Conservation (phyloP, 2,329 filamentous ascomycete species). For the Trichoderma arundinaceum region DNA sequence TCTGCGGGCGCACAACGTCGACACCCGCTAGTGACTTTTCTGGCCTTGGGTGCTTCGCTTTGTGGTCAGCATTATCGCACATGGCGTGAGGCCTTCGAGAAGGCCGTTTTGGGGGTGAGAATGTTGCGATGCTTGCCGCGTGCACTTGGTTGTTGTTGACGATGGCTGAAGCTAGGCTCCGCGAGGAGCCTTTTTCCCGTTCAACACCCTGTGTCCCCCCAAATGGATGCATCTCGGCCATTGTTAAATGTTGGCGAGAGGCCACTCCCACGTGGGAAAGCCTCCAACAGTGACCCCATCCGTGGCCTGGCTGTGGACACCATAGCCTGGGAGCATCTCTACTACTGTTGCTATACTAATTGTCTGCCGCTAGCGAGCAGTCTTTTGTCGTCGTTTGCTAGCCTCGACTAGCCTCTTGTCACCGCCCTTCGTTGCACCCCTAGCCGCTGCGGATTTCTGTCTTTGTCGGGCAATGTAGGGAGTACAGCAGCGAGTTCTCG, state of each 20-base stretch:
- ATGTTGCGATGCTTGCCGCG: too few species aligned
- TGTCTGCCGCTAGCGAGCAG: not conserved
- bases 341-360: not conserved
- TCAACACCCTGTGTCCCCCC: conserved; percentile 6
- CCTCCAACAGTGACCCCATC: conserved; percentile 12
- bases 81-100: conserved; percentile 1
- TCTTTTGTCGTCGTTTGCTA: not conserved
- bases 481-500: conserved; percentile 15
- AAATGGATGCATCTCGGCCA: conserved; percentile 2
- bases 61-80: conserved; percentile 15
- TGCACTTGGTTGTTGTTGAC: too few species aligned
- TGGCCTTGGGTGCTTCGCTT: not conserved
- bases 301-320: not conserved
- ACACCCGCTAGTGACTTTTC: not conserved
- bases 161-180: not conserved
- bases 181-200: conserved; percentile 24
- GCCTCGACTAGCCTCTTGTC: conserved; percentile 24
- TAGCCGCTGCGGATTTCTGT: conserved; percentile 3
- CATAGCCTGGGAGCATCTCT: not conserved
- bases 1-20: conserved; percentile 18
- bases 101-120: not conserved
- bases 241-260: conserved; percentile 11
- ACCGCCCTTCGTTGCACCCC: conserved; percentile 20
- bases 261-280: conserved; percentile 30
- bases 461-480: conserved; percentile 15